Conservation (phyloP, 2,329 filamentous ascomycete species). For the Graphiopsis chlorocephala region DNA sequence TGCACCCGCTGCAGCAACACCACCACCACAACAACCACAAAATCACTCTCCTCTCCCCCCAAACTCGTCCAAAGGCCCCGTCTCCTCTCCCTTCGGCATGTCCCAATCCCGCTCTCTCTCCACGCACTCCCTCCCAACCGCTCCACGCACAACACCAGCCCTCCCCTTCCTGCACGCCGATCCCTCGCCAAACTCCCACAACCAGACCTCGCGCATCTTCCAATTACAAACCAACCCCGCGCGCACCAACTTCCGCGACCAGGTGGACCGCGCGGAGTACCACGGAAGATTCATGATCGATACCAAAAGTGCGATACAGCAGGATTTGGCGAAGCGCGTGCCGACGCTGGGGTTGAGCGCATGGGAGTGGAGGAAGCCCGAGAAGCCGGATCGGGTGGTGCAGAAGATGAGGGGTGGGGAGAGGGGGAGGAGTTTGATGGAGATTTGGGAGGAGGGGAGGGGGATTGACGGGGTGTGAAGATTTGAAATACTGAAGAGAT, state of each 20-base stretch:
- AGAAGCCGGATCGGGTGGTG: constrained; percentile 35
- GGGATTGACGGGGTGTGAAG: background rate
- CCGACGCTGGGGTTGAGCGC: constrained; percentile 41
- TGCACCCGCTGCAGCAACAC: background rate
- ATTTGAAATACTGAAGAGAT: background rate
- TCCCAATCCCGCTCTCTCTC: constrained; percentile 21
- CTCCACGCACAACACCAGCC: constrained; percentile 7
- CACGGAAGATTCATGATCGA: constrained; percentile 32
- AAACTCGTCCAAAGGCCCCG: background rate
- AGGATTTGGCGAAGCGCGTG: constrained; percentile 40
- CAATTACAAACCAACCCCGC: constrained; percentile 41
- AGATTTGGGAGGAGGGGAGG: constrained; percentile 30
- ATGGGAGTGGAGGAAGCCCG: constrained; percentile 36
- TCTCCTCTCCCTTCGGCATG: constrained; percentile 17
- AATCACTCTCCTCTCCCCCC: background rate
- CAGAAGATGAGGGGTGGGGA: constrained; percentile 24
- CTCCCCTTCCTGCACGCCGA: constrained; percentile 4
- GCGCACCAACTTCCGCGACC: constrained; percentile 41
- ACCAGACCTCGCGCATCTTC: constrained; percentile 34
- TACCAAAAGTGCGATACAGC: constrained; percentile 28
- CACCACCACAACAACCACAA: background rate
- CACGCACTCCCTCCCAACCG: constrained; percentile 13
- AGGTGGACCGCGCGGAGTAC: constrained; percentile 36
- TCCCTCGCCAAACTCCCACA: constrained; percentile 10
- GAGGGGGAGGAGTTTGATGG: constrained; percentile 34